Evolutionary conservation across 2,329 filamentous ascomycete genomes (phyloP), one percentile per base, ranked within the genome.

Genomic region (Xylaria digitata): DNA sequence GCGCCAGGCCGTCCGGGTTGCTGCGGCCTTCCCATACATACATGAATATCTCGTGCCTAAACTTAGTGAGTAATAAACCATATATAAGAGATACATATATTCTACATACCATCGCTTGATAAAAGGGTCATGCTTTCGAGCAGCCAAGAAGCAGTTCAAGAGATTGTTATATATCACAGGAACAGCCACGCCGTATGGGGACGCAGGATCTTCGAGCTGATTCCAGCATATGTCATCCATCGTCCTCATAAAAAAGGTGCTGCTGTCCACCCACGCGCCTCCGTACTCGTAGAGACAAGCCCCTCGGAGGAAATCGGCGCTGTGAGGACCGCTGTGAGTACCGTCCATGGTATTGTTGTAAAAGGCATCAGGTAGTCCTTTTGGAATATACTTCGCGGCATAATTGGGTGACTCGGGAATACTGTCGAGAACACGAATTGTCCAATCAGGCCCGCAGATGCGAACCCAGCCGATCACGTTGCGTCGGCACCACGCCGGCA

Each of bases 381-480:
- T 64, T 4, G 69, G 56, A 1, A 80, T 70, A 48, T 75, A 83
- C 23, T 77, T 79, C 50, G 77, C 71, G 2, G 78, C 78, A 53
- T 82, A 75, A 50, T 80, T 80, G 5, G 78, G 75, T 4, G 80
- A 82, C 13, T 70, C 72, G 0, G 76, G 74, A 2, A 78, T 75
- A 1, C 70, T 74, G 59, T 83, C 80, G 19, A 83, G 74, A 1
- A 83, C 75, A 3, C 80, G 80, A 11, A 83, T 73, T 6, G 77
- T 80, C 81, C 81, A 83, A 0, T 74, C 75, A 0, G 77, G 71
- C 3, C 77, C 78, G 43, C 78, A 77, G 21, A 80, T 76, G 19
- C 79, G 78, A 21, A 80, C 76, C 81, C 80, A 82, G 66, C 77
- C 74, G 21, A 77, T 72, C 43, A 82, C 77, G 48, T 82, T 83